These are phyloP conservation scores for Fusarium xylarioides DNA, from an alignment of 2,329 filamentous ascomycete genomes.

Conservation along the genomic window DNA sequence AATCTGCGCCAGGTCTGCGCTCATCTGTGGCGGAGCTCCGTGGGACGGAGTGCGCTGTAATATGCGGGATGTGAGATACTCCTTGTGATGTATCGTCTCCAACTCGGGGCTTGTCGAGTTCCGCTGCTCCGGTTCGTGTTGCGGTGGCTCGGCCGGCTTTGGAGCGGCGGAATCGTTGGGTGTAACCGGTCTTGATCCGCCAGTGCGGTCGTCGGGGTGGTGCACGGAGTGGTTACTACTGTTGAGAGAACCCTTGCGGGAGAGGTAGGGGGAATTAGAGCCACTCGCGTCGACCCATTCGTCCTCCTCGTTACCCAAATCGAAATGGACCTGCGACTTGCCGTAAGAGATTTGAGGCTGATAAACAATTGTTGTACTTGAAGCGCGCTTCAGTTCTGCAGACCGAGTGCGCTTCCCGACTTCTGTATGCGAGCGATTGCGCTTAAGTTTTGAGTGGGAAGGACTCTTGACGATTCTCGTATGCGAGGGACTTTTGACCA, in stretches of 20 bases:
- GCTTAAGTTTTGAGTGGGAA: conserved; percentile 60
- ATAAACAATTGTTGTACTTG: conserved; percentile 60
- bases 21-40: conserved; percentile 71
- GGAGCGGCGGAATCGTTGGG: conserved; percentile 40
- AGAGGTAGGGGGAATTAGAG: conserved; percentile 67
- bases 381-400: conserved; percentile 61
- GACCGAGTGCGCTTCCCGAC: conserved; percentile 66
- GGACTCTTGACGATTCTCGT: conserved; percentile 62
- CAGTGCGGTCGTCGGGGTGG: conserved; percentile 48
- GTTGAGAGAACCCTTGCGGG: conserved; percentile 58
- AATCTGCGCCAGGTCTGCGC: conserved; percentile 60
- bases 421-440: conserved; percentile 36
- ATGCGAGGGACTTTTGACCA: conserved; percentile 45
- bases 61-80: conserved; percentile 73
- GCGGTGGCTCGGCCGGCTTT: conserved; percentile 19
- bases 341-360: conserved; percentile 53
- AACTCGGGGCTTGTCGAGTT: conserved; percentile 48
- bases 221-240: conserved; percentile 59
- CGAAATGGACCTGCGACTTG: conserved; percentile 69
- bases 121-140: conserved; percentile 14
- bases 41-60: conserved; percentile 71
- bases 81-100: conserved; percentile 63
- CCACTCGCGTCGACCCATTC: conserved; percentile 75
- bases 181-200: conserved; percentile 49
- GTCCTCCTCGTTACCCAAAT: conserved; percentile 67